These are phyloP conservation scores for Castanopsis chinensis DNA, from an alignment of 306 rosid genomes.

Conservation along the genomic window DNA sequence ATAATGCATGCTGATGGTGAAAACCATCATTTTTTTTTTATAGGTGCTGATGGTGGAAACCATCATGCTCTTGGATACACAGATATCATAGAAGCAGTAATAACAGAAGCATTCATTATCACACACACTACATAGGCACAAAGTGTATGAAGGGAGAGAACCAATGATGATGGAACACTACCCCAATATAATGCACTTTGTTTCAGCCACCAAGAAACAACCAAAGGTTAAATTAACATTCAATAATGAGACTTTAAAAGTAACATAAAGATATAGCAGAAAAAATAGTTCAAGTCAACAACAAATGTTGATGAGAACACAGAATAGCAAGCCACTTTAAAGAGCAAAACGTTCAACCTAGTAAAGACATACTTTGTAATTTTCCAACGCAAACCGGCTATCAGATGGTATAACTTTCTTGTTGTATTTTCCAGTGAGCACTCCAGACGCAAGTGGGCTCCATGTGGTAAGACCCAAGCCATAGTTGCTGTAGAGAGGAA, in stretches of 20 bases:
- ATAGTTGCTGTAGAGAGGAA: slow-evolving; percentile 72
- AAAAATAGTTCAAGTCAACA: not conserved
- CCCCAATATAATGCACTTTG: not conserved
- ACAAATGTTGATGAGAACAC: not conserved
- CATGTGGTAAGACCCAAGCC: slow-evolving; percentile 90
- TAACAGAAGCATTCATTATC: not conserved
- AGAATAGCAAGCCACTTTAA: not conserved
- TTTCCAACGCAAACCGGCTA: slow-evolving; percentile 90
- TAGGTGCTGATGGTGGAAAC: too few species aligned
- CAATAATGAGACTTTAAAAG: not conserved
- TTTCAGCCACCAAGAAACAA: not conserved
- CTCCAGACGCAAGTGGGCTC: slow-evolving; percentile 98
- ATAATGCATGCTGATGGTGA: not conserved
- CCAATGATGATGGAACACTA: not conserved
- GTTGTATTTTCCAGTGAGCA: slow-evolving; percentile 94
- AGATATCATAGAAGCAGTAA: not conserved
- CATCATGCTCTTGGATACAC: not conserved
- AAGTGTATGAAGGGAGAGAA: not conserved
- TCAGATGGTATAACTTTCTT: slow-evolving; percentile 79
- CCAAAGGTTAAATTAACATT: not conserved
- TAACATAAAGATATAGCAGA: not conserved
- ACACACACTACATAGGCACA: not conserved
- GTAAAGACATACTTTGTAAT: slow-evolving; percentile 67
- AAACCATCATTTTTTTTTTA: not conserved
- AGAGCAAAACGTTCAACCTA: not conserved